Percentiles rank a stretch among this genome's conserved stretches.
Conservation (phyloP, 2,329 filamentous ascomycete genomes). For the Pseudogymnoascus sp. region DNA sequence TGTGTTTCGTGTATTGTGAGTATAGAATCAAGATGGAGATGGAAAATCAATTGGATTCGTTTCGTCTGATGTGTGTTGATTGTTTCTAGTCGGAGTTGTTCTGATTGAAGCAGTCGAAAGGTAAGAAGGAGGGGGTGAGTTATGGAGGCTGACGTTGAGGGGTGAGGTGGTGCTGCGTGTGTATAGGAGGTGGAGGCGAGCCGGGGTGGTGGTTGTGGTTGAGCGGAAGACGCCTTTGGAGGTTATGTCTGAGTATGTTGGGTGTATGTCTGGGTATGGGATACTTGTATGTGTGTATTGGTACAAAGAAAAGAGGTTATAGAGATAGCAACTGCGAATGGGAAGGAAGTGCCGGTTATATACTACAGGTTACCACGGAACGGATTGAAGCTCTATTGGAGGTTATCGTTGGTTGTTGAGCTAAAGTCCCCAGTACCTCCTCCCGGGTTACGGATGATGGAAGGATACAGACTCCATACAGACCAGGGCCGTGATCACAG, state of each 20-base stretch:
- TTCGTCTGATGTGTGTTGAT: background rate
- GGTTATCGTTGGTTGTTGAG: background rate
- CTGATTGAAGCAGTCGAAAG: background rate
- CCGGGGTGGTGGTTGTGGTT: background rate
- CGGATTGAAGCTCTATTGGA: background rate
- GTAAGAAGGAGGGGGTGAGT: background rate
- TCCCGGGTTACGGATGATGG: background rate
- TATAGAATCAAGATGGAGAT: slow-evolving; percentile 1
- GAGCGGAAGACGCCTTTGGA: background rate
- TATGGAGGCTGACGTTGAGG: slow-evolving; percentile 6
- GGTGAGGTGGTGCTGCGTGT: background rate
- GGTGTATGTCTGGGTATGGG: background rate
- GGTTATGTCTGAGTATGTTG: slow-evolving; percentile 1
- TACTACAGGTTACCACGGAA: background rate
- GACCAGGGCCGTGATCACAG: background rate
- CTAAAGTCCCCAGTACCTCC: background rate
- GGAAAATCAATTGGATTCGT: background rate
- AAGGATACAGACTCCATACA: background rate
- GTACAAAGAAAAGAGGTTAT: background rate
- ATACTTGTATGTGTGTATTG: background rate
- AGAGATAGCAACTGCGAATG: background rate
- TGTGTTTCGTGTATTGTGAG: background rate
- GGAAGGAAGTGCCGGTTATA: background rate
- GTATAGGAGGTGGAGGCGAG: background rate
- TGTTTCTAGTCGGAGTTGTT: background rate